Evolutionary conservation across 768 basidiomycete genomes (phyloP), one percentile per base, ranked within the genome.

Genomic region (Hygrocybe coccinea): DNA sequence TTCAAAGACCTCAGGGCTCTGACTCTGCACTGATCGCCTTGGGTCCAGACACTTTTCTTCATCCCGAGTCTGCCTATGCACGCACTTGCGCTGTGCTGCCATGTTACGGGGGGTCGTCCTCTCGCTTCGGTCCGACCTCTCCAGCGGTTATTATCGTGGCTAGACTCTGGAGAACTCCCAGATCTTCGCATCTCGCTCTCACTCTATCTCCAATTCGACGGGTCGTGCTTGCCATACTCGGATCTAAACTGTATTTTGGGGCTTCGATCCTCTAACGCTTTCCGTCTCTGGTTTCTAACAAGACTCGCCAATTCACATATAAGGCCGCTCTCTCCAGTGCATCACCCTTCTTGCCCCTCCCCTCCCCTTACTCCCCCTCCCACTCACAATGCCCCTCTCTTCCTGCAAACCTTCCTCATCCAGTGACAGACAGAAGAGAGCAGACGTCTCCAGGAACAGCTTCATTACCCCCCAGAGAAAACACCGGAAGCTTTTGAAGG

Each of bases 401-500:
- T 64, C 59, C 59, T 37, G 35, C 12, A 37, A 36, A n/a, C 64
- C 56, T 67, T 66, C 61, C 56, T 65, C 39, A 5, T 24, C 48
- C 3, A 2, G 7, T 17, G 34, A 49, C 10, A 29, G 25, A 33
- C 48, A 10, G 67, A 72, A 67, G 70, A 70, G 71, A 62, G 61
- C 63, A 62, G 64, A 70, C 55, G 51, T 56, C 21, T 35, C 50
- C 41, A 37, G 58, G 14, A 61, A 65, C 47, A 72, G 74, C 60
- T 68, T 77, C 52, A 78, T 86, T 62, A 91, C 87, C 1, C 88
- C 89, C 17, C 85, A 86, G 67, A 79, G 89, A 55, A 90, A 90
- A 61, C 89, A 91, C 71, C 78, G 86, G 64, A 91, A 91, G 69
- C 85, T 91, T 59, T 76, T 91, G 71, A 91, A 89, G 67, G 88